Conservation (phyloP, 768 basidiomycete species). For the Boletus subparvulus region DNA sequence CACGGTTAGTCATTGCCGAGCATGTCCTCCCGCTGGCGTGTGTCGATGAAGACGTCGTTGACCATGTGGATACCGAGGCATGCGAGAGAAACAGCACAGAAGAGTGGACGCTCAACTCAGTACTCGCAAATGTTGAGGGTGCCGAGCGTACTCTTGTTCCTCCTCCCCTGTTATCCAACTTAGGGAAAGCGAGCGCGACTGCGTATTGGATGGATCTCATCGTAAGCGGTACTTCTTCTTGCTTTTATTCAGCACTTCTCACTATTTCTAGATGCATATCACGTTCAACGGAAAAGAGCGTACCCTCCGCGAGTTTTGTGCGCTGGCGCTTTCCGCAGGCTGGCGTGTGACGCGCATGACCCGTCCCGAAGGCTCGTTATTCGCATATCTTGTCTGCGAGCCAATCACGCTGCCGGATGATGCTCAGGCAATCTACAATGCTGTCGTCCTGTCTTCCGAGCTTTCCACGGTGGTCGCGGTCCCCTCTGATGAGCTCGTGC, state of each 20-base stretch:
- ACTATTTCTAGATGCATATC: slow-evolving; percentile 56
- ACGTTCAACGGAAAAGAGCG: slow-evolving; percentile 70
- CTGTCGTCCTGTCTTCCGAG: slow-evolving; percentile 16
- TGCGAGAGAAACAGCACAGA: not conserved
- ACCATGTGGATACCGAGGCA: slow-evolving; percentile 6
- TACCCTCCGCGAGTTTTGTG: slow-evolving; percentile 61
- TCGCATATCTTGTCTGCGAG: slow-evolving; percentile 69
- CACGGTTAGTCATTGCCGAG: slow-evolving; percentile 69
- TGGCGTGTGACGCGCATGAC: slow-evolving; percentile 62
- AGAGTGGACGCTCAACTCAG: slow-evolving; percentile 30
- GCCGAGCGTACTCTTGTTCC: slow-evolving; percentile 54
- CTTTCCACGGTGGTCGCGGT: slow-evolving; percentile 15
- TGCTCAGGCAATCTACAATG: slow-evolving; percentile 23
- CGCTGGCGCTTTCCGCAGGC: slow-evolving; percentile 53
- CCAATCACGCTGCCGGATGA: slow-evolving; percentile 53
- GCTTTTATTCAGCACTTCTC: not conserved
- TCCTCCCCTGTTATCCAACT: slow-evolving; percentile 66
- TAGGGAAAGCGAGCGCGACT: slow-evolving; percentile 66
- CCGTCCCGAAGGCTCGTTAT: slow-evolving; percentile 59
- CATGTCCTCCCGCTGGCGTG: slow-evolving; percentile 71
- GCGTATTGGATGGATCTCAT: slow-evolving; percentile 73
- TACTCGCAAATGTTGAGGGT: slow-evolving; percentile 47
- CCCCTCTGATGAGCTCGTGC: slow-evolving; percentile 5
- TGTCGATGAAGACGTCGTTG: slow-evolving; percentile 41
- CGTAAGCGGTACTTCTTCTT: slow-evolving; percentile 35